Conservation (phyloP, 345 rosid genomes). For the Abelmoschus esculentus region DNA sequence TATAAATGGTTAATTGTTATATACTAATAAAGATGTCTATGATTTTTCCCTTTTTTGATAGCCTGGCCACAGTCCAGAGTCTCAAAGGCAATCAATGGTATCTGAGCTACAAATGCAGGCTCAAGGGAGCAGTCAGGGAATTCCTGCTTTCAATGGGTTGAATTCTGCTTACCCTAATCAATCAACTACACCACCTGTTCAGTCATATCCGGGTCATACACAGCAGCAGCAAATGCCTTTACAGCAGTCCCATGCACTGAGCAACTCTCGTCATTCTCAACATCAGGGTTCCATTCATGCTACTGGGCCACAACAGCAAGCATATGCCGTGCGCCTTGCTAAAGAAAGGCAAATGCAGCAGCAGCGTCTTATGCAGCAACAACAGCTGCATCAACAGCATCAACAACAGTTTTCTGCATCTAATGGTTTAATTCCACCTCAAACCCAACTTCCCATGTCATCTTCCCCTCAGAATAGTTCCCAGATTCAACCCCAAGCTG, state of each 20-base stretch:
- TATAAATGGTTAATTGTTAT: slow-evolving; percentile 7
- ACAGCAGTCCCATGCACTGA: slow-evolving; percentile 53
- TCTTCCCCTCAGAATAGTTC: slow-evolving; percentile 61
- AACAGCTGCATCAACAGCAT: slow-evolving; percentile 21
- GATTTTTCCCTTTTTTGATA: slow-evolving; percentile 22
- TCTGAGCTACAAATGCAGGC: slow-evolving; percentile 71
- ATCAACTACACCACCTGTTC: slow-evolving; percentile 53
- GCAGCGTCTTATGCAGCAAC: slow-evolving; percentile 71
- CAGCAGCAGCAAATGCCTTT: slow-evolving; percentile 58
- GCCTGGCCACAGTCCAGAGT: slow-evolving; percentile 46
- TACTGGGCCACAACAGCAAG: slow-evolving; percentile 58
- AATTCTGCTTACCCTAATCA: slow-evolving; percentile 69
- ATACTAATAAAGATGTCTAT: slow-evolving; percentile 4
- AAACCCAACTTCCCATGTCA: slow-evolving; percentile 61
- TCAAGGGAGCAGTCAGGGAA: slow-evolving; percentile 41
- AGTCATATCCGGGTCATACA: slow-evolving; percentile 60
- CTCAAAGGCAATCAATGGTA: slow-evolving; percentile 48
- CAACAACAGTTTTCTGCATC: slow-evolving; percentile 53
- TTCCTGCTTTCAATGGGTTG: slow-evolving; percentile 58
- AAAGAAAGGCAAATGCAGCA: slow-evolving; percentile 81
- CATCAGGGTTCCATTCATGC: slow-evolving; percentile 59
- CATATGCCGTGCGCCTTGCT: slow-evolving; percentile 48
- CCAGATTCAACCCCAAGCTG: slow-evolving; percentile 56
- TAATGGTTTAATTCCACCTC: slow-evolving; percentile 46
- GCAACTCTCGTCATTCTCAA: slow-evolving; percentile 58